Percentiles rank a stretch among this genome's conserved stretches.
phyloP scores from a whole-genome alignment of 179 eudicot genomes.

The Silene coronaria region DNA sequence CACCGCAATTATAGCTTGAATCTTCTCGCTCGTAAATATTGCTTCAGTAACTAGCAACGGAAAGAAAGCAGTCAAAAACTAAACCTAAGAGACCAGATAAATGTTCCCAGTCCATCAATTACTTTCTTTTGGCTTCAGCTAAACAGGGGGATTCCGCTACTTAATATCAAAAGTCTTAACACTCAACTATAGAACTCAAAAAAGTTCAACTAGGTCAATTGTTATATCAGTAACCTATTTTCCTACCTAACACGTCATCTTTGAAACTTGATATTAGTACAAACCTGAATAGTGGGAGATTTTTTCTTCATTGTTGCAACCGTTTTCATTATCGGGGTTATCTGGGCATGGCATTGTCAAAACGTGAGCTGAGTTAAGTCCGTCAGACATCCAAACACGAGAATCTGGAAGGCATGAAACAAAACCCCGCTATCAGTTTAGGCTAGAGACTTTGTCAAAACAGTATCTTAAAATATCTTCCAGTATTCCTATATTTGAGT shows the following conservation, averaged over 20 bases:
- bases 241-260: not conserved
- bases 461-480: not conserved
- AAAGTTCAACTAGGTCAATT: not conserved
- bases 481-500: not conserved
- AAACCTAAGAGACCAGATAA: not conserved
- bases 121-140: not conserved
- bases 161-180: not conserved
- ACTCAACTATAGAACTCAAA: not conserved
- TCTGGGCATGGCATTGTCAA: conserved; percentile 41
- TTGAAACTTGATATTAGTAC: conserved; percentile 11
- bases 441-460: not conserved
- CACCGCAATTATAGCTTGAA: conserved; percentile 60
- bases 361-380: conserved; percentile 48
- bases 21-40: conserved; percentile 67
- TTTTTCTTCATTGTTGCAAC: conserved; percentile 32
- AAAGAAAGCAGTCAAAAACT: not conserved
- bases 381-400: conserved; percentile 81
- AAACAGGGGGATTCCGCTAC: not conserved
- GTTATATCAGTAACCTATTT: not conserved
- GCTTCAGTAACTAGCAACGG: conserved; percentile 49
- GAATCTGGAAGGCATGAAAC: conserved; percentile 45
- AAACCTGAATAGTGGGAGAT: conserved; percentile 55
- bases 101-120: not conserved
- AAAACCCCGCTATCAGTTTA: conserved; percentile 9
- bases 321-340: conserved; percentile 32